Percentiles rank a stretch among this genome's conserved stretches.
phyloP scores from a whole-genome alignment of 805 yeast genomes.

The Candida ficus region DNA sequence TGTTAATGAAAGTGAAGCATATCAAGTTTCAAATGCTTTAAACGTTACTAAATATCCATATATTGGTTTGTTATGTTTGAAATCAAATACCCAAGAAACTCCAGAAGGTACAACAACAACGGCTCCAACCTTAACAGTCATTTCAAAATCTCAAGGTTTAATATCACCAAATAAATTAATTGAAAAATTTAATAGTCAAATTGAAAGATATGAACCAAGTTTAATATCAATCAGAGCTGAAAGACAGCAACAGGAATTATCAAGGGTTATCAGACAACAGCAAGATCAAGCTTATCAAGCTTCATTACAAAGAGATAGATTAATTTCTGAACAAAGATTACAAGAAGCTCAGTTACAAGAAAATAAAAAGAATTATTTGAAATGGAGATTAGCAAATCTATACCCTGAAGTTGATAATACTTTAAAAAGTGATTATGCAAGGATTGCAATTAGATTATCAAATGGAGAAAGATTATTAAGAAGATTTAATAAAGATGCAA shows the following conservation, averaged over 20 bases:
- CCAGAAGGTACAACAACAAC: slow-evolving; percentile 51
- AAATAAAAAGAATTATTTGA: slow-evolving; percentile 38
- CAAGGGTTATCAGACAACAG: slow-evolving; percentile 54
- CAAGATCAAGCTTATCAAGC: slow-evolving; percentile 77
- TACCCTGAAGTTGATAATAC: slow-evolving; percentile 26
- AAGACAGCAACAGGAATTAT: slow-evolving; percentile 52
- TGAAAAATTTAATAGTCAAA: slow-evolving; percentile 39
- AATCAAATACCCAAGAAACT: slow-evolving; percentile 46
- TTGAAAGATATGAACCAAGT: slow-evolving; percentile 56
- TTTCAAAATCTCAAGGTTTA: slow-evolving; percentile 59
- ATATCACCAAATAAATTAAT: slow-evolving; percentile 37
- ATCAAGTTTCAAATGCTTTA: slow-evolving; percentile 73
- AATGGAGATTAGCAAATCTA: slow-evolving; percentile 39
- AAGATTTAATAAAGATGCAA: slow-evolving; percentile 39
- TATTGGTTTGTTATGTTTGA: slow-evolving; percentile 68
- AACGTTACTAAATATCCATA: slow-evolving; percentile 76
- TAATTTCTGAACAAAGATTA: slow-evolving; percentile 40
- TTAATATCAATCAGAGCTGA: slow-evolving; percentile 58
- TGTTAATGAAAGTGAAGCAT: slow-evolving; percentile 74
- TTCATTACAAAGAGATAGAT: slow-evolving; percentile 63
- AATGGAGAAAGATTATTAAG: slow-evolving; percentile 55
- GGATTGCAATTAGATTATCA: slow-evolving; percentile 65
- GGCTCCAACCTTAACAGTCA: slow-evolving; percentile 52
- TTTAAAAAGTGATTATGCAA: slow-evolving; percentile 35
- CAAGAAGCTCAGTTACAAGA: slow-evolving; percentile 18